Percentiles rank a stretch among this genome's conserved stretches.
These are phyloP conservation scores for Aspergillus ostianus DNA, from an alignment of 495 filamentous ascomycete genomes.

Conservation along the genomic window DNA sequence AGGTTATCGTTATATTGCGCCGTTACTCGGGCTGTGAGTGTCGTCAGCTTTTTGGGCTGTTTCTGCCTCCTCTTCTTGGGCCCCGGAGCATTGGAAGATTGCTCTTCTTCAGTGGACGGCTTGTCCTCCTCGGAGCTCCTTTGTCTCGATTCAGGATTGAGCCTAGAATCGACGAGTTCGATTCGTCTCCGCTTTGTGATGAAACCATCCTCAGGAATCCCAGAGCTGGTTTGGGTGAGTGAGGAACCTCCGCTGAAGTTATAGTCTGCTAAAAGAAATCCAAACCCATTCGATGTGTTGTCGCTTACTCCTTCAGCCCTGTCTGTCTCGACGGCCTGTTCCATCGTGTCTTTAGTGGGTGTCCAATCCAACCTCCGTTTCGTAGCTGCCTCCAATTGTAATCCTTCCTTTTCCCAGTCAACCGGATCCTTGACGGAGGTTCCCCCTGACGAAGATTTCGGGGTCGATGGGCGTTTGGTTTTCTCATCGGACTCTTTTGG, in stretches of 20 bases:
- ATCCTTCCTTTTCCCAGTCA: conserved; percentile 21
- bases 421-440: conserved; percentile 5
- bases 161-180: conserved; percentile 32
- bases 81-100: conserved; percentile 13
- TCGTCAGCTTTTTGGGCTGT: conserved; percentile 71
- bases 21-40: conserved; percentile 82
- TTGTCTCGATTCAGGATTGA: conserved; percentile 17
- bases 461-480: neutral
- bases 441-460: conserved; percentile 2
- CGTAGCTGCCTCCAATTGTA: conserved; percentile 36
- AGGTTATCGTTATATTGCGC: conserved; percentile 57
- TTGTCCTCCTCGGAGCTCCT: conserved; percentile 13
- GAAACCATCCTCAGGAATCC: conserved; percentile 15
- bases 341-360: conserved; percentile 30
- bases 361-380: conserved; percentile 46
- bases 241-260: conserved; percentile 28
- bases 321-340: conserved; percentile 13
- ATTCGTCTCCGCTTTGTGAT: conserved; percentile 45
- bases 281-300: conserved; percentile 18
- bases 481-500: conserved; percentile 19
- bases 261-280: conserved; percentile 33
- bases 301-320: conserved; percentile 3
- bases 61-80: conserved; percentile 50
- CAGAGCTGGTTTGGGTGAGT: conserved; percentile 10
- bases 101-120: conserved; percentile 11